phyloP scores from a whole-genome alignment of 345 rosid genomes.

The Acer negundo region DNA sequence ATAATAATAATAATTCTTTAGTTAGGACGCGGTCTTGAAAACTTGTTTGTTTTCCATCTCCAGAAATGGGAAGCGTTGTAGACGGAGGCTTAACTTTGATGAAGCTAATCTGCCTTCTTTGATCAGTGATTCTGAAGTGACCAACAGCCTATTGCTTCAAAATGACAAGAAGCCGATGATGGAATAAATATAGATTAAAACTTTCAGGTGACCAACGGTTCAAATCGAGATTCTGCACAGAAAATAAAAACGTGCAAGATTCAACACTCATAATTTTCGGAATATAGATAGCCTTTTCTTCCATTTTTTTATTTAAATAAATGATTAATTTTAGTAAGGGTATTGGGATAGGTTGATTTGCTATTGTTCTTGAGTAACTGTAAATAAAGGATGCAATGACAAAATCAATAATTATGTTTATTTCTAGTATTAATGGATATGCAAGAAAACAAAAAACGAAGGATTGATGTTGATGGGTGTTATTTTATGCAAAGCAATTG shows the following conservation, averaged over 20 bases:
- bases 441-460: not conserved
- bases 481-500: too few relatives aligned
- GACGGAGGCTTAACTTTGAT: slow-evolving; percentile 2
- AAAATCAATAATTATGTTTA: not conserved
- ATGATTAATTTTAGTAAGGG: too few relatives aligned
- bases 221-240: too few relatives aligned
- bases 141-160: not conserved
- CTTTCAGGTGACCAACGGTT: too few relatives aligned
- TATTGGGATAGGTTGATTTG: not conserved
- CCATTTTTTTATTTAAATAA: not conserved
- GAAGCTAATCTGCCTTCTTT: not conserved
- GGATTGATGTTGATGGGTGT: too few relatives aligned
- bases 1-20: too few relatives aligned
- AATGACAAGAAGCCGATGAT: not conserved
- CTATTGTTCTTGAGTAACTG: not conserved
- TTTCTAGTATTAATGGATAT: not conserved
- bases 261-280: too few relatives aligned
- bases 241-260: too few relatives aligned
- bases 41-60: not conserved
- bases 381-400: not conserved
- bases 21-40: too few relatives aligned
- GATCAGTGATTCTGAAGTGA: slow-evolving; percentile 10
- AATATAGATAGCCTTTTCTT: not conserved
- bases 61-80: slow-evolving; percentile 1
- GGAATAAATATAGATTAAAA: too few relatives aligned